These are phyloP conservation scores for Lactifluus subvellereus DNA, from an alignment of 768 basidiomycete genomes.

Conservation along the genomic window DNA sequence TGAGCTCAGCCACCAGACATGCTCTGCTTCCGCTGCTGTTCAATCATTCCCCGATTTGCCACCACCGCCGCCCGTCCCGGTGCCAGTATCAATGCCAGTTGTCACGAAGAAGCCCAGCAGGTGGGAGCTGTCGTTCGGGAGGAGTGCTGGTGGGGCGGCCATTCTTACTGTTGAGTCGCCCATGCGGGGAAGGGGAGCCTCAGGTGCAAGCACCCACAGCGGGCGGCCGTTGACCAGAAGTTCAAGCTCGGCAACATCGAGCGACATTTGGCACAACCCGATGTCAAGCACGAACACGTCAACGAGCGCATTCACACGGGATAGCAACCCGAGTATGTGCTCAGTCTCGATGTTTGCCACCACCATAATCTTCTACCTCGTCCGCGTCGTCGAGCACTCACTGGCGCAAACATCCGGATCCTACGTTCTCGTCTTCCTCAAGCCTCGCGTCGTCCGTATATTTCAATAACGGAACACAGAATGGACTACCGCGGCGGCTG, in stretches of 20 bases:
- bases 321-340: slow-evolving; percentile 39
- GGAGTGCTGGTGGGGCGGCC: slow-evolving; percentile 34
- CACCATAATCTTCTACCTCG: slow-evolving; percentile 71
- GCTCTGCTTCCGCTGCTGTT: slow-evolving; percentile 30
- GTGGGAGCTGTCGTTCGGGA: slow-evolving; percentile 76
- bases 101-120: slow-evolving; percentile 73
- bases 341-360: slow-evolving; percentile 79
- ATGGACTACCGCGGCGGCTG: too few species aligned
- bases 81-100: slow-evolving; percentile 27
- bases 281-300: too few species aligned
- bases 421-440: neutral
- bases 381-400: slow-evolving; percentile 54
- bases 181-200: neutral
- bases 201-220: slow-evolving; percentile 45
- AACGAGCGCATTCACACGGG: too few species aligned
- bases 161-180: neutral
- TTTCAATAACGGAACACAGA: neutral
- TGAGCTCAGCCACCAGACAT: too few species aligned
- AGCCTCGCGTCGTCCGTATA: slow-evolving; percentile 9
- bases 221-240: slow-evolving; percentile 49
- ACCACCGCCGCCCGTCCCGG: slow-evolving; percentile 38
- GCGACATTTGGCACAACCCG: too few species aligned
- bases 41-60: slow-evolving; percentile 25
- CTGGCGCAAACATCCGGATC: slow-evolving; percentile 45
- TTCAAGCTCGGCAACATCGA: slow-evolving; percentile 33